Evolutionary conservation across 495 filamentous ascomycete species (phyloP), one percentile per base, ranked within the genome.

Genomic region (Neurospora discreta): DNA sequence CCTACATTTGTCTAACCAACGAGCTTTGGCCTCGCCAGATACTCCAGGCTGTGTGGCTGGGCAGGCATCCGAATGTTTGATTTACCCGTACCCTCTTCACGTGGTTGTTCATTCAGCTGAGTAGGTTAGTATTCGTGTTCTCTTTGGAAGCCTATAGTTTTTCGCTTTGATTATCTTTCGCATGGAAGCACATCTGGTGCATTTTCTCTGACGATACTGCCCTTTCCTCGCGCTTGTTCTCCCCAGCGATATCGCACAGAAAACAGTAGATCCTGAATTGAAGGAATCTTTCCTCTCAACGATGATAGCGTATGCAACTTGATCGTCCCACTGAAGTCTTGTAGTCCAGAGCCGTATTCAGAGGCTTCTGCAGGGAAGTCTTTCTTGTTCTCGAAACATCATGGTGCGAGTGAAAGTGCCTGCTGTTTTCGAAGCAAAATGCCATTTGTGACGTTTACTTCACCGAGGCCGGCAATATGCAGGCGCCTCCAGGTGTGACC

Each of bases 241-340:
- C n/a, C 0, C 2, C 10, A 0, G 0, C 43, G 0, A 23, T 46
- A 11, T 13, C n/a, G n/a, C 43, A 13, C 1, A 52, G 20, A 13
- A 52, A 52, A 52, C 6, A 52, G 44, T 20, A 11, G 1, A 2
- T 20, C 16, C n/a, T 0, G 4, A 23, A 20, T 23, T 5, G 10
- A 60, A 8, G 5, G 0, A 1, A 15, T 0, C 1, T 30, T 60
- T 16, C 23, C 52, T 3, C 30, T 1, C 13, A 30, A 15, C 11
- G 0, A 58, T 10, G 23, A 46, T 0, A 0, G 10, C 18, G 0
- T 11, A 13, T 0, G 0, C 1, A 11, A 13, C 44, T 3, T 5
- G 3, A 58, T 3, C 46, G 46, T 30, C 46, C 6, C 46, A 58
- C 0, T 60, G 52, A 23, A 60, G 52, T 1, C 52, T 60, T 0